Conservation (phyloP, 352 stramenopile species). For the Blastocystis sp. region DNA sequence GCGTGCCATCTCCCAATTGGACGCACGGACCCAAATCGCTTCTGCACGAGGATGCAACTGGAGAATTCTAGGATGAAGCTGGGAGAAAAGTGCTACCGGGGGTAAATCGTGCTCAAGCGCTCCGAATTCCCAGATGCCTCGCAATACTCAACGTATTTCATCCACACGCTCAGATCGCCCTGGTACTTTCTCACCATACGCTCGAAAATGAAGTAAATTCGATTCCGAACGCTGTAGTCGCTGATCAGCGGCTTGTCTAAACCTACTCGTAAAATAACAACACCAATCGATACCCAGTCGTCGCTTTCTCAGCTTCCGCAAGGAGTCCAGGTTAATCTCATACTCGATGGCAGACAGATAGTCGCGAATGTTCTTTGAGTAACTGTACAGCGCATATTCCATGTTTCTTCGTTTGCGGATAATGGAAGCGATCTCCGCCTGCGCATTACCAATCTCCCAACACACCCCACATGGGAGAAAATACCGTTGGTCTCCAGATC, state of each 20-base stretch:
- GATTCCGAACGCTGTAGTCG: constrained; percentile 30
- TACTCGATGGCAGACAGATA: constrained; percentile 60
- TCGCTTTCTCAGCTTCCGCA: constrained; percentile 61
- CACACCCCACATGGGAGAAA: constrained; percentile 58
- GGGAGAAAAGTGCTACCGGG: neutral
- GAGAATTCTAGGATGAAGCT: constrained; percentile 35
- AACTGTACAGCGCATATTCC: constrained; percentile 60
- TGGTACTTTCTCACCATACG: constrained; percentile 50
- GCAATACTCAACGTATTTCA: constrained; percentile 67
- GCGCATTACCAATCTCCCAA: constrained; percentile 14
- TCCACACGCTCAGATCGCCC: constrained; percentile 58
- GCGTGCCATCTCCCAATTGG: constrained; percentile 43
- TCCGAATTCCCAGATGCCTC: neutral
- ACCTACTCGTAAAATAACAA: constrained; percentile 1
- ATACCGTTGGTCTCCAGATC: constrained; percentile 64
- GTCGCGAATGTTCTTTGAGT: constrained; percentile 45
- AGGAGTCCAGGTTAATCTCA: constrained; percentile 63
- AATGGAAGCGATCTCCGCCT: constrained; percentile 66
- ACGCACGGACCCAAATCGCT: constrained; percentile 41
- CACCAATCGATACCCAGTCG: constrained; percentile 12
- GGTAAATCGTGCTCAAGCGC: constrained; percentile 14
- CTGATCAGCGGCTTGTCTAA: constrained; percentile 11
- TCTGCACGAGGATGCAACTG: constrained; percentile 62
- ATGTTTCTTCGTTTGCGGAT: constrained; percentile 61
- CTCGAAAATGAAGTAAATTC: constrained; percentile 49